A percentile compares a stretch with the other conserved stretches of the same genome.
Evolutionary conservation across 176 grass and related monocot genomes (phyloP).

Genomic region (Dendrocalamus sinicus): DNA sequence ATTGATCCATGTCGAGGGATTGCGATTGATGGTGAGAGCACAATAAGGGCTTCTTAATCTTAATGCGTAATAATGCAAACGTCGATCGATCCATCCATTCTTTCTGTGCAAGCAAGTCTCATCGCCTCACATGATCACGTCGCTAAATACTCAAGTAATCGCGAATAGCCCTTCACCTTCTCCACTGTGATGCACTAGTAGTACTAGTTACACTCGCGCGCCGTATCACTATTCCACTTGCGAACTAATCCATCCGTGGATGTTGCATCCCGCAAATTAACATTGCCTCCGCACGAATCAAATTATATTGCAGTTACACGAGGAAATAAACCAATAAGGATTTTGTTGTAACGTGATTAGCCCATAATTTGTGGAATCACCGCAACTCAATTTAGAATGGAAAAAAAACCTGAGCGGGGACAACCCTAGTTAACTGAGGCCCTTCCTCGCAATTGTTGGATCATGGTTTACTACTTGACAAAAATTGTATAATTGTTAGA

Average conservation of each 20-base stretch:
- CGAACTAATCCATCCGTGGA: background rate
- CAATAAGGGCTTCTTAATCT: background rate
- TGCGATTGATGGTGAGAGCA: slow-evolving; percentile 34
- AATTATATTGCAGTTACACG: too few relatives aligned
- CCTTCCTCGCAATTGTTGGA: too few relatives aligned
- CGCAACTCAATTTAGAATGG: too few relatives aligned
- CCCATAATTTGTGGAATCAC: too few relatives aligned
- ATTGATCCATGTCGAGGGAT: background rate
- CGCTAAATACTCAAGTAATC: background rate
- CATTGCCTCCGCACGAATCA: background rate
- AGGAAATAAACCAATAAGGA: too few relatives aligned
- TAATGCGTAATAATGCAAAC: background rate
- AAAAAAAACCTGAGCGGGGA: too few relatives aligned
- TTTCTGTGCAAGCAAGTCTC: slow-evolving; percentile 30
- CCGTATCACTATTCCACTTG: background rate
- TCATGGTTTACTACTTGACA: too few relatives aligned
- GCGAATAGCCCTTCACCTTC: background rate
- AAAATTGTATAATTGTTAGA: too few relatives aligned
- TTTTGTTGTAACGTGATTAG: too few relatives aligned
- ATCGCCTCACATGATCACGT: background rate
- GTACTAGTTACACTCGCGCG: background rate
- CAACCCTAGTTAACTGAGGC: too few relatives aligned
- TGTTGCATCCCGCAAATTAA: background rate
- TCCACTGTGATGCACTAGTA: background rate
- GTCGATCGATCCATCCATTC: background rate